These are phyloP conservation scores for Cercospora beticola DNA, from an alignment of 2,329 filamentous ascomycete genomes.

Conservation along the genomic window DNA sequence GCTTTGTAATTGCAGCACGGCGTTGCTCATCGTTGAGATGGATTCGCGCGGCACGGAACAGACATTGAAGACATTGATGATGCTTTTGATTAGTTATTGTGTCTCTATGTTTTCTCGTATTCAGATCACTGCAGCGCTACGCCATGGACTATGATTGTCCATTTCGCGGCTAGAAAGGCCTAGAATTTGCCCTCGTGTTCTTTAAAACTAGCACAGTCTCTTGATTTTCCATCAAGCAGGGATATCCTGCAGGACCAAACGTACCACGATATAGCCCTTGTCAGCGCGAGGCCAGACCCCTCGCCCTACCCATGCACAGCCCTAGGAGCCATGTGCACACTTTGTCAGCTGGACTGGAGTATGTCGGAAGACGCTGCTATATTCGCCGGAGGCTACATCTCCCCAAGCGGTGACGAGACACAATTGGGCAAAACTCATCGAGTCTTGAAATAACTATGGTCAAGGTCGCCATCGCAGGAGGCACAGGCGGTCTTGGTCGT, in stretches of 20 bases:
- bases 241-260: neutral
- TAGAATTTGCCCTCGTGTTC: neutral
- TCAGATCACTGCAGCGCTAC: too few relatives aligned
- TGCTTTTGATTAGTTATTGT: too few relatives aligned
- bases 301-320: neutral
- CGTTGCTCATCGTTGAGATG: too few relatives aligned
- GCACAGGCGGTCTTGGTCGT: conserved; percentile 51
- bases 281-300: neutral
- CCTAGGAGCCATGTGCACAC: neutral
- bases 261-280: neutral
- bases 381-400: neutral
- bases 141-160: too few relatives aligned
- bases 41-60: too few relatives aligned
- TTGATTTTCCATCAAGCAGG: neutral
- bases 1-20: too few relatives aligned
- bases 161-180: too few relatives aligned
- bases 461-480: conserved; percentile 48
- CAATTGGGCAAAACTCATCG: neutral
- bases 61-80: too few relatives aligned
- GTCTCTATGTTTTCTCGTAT: too few relatives aligned
- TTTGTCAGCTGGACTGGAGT: too few relatives aligned
- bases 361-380: neutral
- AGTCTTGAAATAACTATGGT: conserved; percentile 41
- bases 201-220: neutral
- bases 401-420: neutral